Percentiles rank a stretch among this genome's conserved stretches.
These are phyloP conservation scores for Rosellinia necatrix DNA, from an alignment of 2,329 filamentous ascomycete genomes.

Conservation along the genomic window DNA sequence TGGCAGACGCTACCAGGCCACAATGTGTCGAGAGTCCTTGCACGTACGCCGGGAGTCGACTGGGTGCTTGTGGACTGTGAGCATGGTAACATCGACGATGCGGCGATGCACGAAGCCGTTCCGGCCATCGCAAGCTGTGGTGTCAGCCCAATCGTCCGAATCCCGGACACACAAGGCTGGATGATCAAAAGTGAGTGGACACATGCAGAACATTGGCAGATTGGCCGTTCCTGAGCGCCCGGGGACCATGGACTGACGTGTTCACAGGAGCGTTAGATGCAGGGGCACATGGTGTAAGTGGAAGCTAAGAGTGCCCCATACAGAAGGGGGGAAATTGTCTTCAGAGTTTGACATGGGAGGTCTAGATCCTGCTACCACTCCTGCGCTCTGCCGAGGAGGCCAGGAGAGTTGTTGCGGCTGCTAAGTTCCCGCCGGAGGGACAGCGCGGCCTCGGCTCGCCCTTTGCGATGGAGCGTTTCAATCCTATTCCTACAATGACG, in stretches of 20 bases:
- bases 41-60: conserved; percentile 63
- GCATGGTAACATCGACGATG: conserved; percentile 61
- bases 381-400: conserved; percentile 60
- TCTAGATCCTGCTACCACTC: conserved; percentile 56
- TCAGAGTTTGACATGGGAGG: conserved; percentile 14
- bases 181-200: conserved; percentile 59
- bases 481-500: conserved; percentile 52
- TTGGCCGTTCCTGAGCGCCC: neutral
- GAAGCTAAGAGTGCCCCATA: neutral
- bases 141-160: conserved; percentile 59
- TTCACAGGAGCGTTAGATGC: conserved; percentile 58
- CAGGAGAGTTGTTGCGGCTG: conserved; percentile 52
- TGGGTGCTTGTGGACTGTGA: conserved; percentile 68
- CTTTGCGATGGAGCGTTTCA: conserved; percentile 56
- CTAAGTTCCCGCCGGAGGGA: conserved; percentile 62
- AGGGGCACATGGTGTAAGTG: conserved; percentile 59
- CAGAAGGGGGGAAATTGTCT: neutral
- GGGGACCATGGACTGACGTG: conserved; percentile 26
- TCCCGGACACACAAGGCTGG: conserved; percentile 61
- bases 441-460: conserved; percentile 61
- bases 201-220: neutral
- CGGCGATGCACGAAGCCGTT: conserved; percentile 62
- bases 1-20: conserved; percentile 68
- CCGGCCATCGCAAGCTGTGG: conserved; percentile 60
- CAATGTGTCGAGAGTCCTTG: conserved; percentile 63